Base-by-base conservation (phyloP, 179 eudicot species). In the Spinacia oleracea region DNA sequence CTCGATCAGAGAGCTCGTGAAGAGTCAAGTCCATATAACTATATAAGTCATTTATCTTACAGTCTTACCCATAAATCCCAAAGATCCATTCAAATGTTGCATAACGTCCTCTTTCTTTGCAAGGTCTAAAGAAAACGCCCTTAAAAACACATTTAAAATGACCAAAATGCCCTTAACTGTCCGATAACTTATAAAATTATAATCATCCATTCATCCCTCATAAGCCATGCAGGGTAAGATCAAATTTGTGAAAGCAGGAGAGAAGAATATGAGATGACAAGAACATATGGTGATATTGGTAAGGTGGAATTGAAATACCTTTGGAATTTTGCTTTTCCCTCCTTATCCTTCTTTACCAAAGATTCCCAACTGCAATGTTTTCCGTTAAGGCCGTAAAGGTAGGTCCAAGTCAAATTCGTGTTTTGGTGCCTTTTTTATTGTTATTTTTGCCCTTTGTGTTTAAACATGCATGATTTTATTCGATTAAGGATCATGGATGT, bases 281-380 rank as follows among this genome's bases (percentile, higher is more conserved):
- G 43, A 51, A 40, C 81, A 73, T 48, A 66, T 29, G 76, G 35
- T 59, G 14, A 59, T 50, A 23, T 67, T n/a, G 75, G 32, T 59
- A 15, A 59, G 62, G 75, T 73, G 79, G 71, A 69, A 59, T 81
- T 60, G 71, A 69, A 59, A 76, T 60, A 9, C 66, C 75, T 75
- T 76, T 81, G 46, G 79, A 63, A 76, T 75, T 75, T 81, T 76
- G 79, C 76, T 76, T 76, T 76, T 16, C 5, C 74, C 50, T 35
- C 55, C 83, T 81, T 76, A 76, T 76, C 71, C 25, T 70, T 62
- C 72, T 70, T 81, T 76, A 76, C 66, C 64, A 75, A 81, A 81
- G 80, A 81, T 81, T 76, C 83, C 67, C 65, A 70, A 7, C 71
- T 76, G 71, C 68, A 80, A 56, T 53, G 79, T 55, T 68, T 58